phyloP scores from a whole-genome alignment of 768 basidiomycete species.

The Hebeloma cylindrosporum region DNA sequence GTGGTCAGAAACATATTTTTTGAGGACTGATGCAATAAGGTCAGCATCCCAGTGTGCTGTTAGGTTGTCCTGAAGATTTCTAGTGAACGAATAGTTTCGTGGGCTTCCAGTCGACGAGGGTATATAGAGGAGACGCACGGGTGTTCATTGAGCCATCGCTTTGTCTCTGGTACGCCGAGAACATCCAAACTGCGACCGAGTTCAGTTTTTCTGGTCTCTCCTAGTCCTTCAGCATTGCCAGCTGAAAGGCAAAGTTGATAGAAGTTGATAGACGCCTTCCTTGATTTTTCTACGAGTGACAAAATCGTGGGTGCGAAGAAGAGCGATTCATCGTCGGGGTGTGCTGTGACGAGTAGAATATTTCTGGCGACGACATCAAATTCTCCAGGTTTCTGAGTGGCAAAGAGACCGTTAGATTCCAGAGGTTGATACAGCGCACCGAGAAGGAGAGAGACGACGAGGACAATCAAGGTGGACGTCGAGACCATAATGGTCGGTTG shows the following conservation, averaged over 20 bases:
- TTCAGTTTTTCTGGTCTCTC: conserved; percentile 57
- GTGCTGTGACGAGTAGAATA: conserved; percentile 80
- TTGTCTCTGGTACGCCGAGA: conserved; percentile 57
- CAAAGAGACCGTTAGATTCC: conserved; percentile 26
- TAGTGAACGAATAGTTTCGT: conserved; percentile 15
- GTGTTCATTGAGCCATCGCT: conserved; percentile 64
- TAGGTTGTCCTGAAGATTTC: conserved; percentile 76
- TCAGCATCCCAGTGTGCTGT: conserved; percentile 61
- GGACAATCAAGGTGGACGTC: conserved; percentile 21
- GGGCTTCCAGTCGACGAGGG: background rate
- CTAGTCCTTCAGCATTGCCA: conserved; percentile 81
- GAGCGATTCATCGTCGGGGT: conserved; percentile 93
- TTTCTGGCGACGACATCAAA: conserved; percentile 23
- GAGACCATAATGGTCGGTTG: conserved; percentile 18
- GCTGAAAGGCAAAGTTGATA: conserved; percentile 64
- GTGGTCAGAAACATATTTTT: conserved; percentile 56
- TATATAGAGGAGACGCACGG: conserved; percentile 49
- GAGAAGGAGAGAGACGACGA: conserved; percentile 32
- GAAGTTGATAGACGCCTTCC: conserved; percentile 16
- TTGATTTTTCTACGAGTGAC: conserved; percentile 37
- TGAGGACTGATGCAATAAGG: conserved; percentile 57
- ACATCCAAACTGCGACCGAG: conserved; percentile 61
- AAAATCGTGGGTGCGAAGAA: conserved; percentile 89
- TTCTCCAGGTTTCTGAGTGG: conserved; percentile 19
- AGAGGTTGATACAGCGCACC: conserved; percentile 33